A percentile compares a stretch with the other conserved stretches of the same genome.
Evolutionary conservation across 192 early-diverging fungal genomes (phyloP).

Genomic region (Backusella sp.): DNA sequence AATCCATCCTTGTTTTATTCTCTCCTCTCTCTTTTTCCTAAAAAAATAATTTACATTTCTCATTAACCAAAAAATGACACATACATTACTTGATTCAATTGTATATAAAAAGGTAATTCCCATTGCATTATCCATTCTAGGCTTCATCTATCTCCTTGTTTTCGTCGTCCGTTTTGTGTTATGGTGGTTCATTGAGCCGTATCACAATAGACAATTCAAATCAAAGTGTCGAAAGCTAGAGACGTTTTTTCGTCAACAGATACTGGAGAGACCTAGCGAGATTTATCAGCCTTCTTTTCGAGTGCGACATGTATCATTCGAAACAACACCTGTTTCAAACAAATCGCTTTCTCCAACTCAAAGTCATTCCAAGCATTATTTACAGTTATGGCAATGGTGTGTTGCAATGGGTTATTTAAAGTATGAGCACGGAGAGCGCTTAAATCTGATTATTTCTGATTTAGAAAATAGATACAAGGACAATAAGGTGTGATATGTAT

Average conservation of each 20-base stretch:
- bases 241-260: background rate
- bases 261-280: background rate
- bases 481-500: background rate
- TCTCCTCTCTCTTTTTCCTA: background rate
- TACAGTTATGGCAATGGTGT: constrained; percentile 12
- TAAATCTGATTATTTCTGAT: constrained; percentile 4
- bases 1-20: background rate
- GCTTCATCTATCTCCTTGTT: background rate
- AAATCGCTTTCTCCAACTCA: background rate
- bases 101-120: background rate
- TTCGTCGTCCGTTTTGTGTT: background rate
- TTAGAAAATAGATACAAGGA: background rate
- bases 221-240: background rate
- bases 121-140: background rate
- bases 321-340: background rate
- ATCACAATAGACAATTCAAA: background rate
- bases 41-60: background rate
- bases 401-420: constrained; percentile 14
- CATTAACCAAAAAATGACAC: background rate
- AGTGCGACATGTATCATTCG: background rate
- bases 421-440: constrained; percentile 4
- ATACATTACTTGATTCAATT: background rate
- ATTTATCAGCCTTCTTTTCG: background rate
- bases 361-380: background rate
- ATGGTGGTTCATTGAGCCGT: background rate